Evolutionary conservation across 2,329 filamentous ascomycete genomes (phyloP).

Genomic region (Colletotrichum lindemuthianum): DNA sequence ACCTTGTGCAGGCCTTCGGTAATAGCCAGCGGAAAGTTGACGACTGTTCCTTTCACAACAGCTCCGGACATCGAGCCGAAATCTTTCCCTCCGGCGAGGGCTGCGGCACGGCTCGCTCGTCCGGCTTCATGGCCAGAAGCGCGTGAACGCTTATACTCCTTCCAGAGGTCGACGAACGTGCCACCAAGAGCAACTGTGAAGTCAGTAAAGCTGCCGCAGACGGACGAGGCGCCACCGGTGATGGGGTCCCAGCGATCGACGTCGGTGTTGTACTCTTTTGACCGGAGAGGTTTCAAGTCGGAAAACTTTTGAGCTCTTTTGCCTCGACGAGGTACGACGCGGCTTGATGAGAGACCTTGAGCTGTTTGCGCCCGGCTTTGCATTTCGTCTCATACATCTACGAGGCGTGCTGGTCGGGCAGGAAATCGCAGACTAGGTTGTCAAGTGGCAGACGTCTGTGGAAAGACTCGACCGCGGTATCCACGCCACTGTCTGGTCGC

Average conservation of each 20-base stretch:
- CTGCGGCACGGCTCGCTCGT: slow-evolving; percentile 14
- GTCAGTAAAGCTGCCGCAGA: slow-evolving; percentile 25
- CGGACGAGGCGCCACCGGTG: slow-evolving; percentile 19
- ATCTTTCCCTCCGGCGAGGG: slow-evolving; percentile 28
- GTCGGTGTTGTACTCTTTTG: slow-evolving; percentile 39
- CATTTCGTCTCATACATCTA: slow-evolving; percentile 52
- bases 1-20: slow-evolving; percentile 47
- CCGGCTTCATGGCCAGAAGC: slow-evolving; percentile 21
- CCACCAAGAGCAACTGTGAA: slow-evolving; percentile 32
- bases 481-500: slow-evolving; percentile 42
- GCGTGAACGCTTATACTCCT: slow-evolving; percentile 22
- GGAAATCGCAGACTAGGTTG: slow-evolving; percentile 46
- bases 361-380: slow-evolving; percentile 40
- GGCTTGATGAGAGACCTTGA: slow-evolving; percentile 16
- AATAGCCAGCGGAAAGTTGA: slow-evolving; percentile 49
- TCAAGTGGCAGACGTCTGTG: slow-evolving; percentile 48
- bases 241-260: slow-evolving; percentile 45
- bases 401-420: slow-evolving; percentile 58
- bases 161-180: slow-evolving; percentile 34
- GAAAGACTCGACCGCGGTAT: slow-evolving; percentile 49
- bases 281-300: slow-evolving; percentile 48
- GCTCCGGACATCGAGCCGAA: slow-evolving; percentile 41
- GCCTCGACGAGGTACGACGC: slow-evolving; percentile 1
- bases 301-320: slow-evolving; percentile 7
- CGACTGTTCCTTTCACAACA: slow-evolving; percentile 45